These are phyloP conservation scores for Paramecium primaurelia DNA, from an alignment of 73 alveolate genomes.

Conservation along the genomic window DNA sequence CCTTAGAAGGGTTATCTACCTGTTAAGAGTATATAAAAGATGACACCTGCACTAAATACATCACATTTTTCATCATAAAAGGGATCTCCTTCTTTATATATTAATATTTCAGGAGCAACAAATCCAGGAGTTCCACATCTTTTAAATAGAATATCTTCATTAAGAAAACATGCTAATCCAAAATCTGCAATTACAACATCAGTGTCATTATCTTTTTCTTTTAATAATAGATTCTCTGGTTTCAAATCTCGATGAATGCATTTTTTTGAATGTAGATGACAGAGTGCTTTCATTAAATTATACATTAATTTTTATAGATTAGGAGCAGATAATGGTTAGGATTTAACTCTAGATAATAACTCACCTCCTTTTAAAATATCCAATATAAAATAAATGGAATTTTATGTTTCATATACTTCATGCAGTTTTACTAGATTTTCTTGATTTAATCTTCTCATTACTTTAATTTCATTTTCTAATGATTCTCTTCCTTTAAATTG, in stretches of 20 bases:
- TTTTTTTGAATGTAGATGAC: constrained; percentile 44
- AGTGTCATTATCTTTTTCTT: constrained; percentile 44
- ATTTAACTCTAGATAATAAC: constrained; percentile 16
- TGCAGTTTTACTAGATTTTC: constrained; percentile 44
- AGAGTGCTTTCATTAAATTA: constrained; percentile 45
- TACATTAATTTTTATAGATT: constrained; percentile 37
- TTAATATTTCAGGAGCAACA: constrained; percentile 60
- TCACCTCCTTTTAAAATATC: constrained; percentile 62
- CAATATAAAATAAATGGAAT: constrained; percentile 55
- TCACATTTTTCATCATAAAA: constrained; percentile 65
- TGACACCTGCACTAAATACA: constrained; percentile 56
- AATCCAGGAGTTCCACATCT: constrained; percentile 66
- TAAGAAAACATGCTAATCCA: constrained; percentile 54
- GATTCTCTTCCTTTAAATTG: constrained; percentile 58
- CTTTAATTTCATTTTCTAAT: constrained; percentile 55
- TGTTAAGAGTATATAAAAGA: constrained; percentile 27
- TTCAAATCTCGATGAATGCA: constrained; percentile 61
- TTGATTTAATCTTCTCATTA: constrained; percentile 50
- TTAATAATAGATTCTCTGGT: constrained; percentile 56
- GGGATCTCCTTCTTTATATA: constrained; percentile 62
- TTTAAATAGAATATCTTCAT: constrained; percentile 51
- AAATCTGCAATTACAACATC: constrained; percentile 62
- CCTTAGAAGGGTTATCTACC: constrained; percentile 62
- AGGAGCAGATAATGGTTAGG: not conserved
- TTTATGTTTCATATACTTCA: constrained; percentile 54